Base-by-base conservation (phyloP, 768 basidiomycete genomes). In the Agaricus bisporus region DNA sequence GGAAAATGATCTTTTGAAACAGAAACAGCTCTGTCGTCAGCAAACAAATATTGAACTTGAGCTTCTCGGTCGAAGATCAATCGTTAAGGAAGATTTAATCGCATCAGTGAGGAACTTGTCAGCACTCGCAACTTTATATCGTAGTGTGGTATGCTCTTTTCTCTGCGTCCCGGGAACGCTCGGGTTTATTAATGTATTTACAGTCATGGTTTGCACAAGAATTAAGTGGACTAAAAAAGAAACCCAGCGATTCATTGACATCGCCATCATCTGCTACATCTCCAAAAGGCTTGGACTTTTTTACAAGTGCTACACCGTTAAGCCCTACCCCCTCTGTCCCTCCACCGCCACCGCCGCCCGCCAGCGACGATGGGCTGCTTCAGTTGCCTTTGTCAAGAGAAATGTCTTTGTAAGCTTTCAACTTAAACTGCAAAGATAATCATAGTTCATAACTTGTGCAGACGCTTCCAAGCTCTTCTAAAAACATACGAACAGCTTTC, bases 401-500 rank as follows among this genome's bases (percentile, higher is more conserved):
- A 56, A 98, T 95, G 94, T 76, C 85, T 14, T 65, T 94, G 95
- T 95, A 60, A 60, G 91, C 71, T 35, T 32, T 54, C 26, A 65
- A 49, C 60, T 49, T 26, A 20, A 32, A 25, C 32, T 12, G 10
- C 47, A 14, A 32, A 11, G n/a, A 25, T 7, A 20, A 5, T 37
- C 15, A 14, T 2, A 36, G 20, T 37, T 37, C 0, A 17, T 10
- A 14, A 15, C 18, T 18, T 41, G 20, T 57, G 3, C 59, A 95
- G 95, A 56, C 92, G 93, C 28, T 97, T 93, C 69, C 87, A 95
- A 64, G 90, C 93, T 0, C 74, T 98, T 42, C 73, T 95, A 39
- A 85, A 87, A 70, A 95, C 94, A 2, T 98, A 93, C 61, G 85
- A 88, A 37, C 93, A 95, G 60, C 76, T 98, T 6, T 86, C 90